Evolutionary conservation across 805 yeast genomes (phyloP).

Genomic region (Kuraishia hungarica): DNA sequence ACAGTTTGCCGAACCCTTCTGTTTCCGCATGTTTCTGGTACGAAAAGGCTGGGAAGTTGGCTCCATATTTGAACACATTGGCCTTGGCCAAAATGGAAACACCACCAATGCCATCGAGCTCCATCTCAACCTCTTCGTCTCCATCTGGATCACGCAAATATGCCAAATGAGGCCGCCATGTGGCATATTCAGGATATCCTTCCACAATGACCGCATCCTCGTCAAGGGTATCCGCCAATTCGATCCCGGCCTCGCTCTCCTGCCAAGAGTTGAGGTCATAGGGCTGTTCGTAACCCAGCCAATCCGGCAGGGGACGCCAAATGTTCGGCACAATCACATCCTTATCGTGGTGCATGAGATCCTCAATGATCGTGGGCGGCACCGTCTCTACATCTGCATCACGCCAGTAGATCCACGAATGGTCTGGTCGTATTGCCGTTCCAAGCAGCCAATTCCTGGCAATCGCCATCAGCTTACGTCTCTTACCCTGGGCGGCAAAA

Average conservation of each 20-base stretch:
- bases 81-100: conserved; percentile 87
- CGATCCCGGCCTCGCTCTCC: conserved; percentile 69
- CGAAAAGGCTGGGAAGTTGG: conserved; percentile 92
- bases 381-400: conserved; percentile 89
- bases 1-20: conserved; percentile 87
- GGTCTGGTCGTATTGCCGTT: conserved; percentile 80
- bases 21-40: conserved; percentile 94
- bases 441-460: conserved; percentile 90
- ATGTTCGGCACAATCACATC: conserved; percentile 91
- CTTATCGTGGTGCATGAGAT: conserved; percentile 78
- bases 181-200: conserved; percentile 92
- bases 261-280: conserved; percentile 79
- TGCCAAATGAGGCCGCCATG: conserved; percentile 95
- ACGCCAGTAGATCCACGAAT: conserved; percentile 93
- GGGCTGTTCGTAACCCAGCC: conserved; percentile 75
- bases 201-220: conserved; percentile 95
- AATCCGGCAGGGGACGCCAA: conserved; percentile 80
- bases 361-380: conserved; percentile 77
- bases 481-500: conserved; percentile 87
- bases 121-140: conserved; percentile 87
- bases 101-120: conserved; percentile 93
- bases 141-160: conserved; percentile 90
- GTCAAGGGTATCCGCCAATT: conserved; percentile 62
- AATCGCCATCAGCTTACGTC: conserved; percentile 88
- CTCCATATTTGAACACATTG: conserved; percentile 74